Evolutionary conservation across 148 eudicot genomes (phyloP), one percentile per base, ranked within the genome.

Genomic region (Amaranthus hypochondriacus): DNA sequence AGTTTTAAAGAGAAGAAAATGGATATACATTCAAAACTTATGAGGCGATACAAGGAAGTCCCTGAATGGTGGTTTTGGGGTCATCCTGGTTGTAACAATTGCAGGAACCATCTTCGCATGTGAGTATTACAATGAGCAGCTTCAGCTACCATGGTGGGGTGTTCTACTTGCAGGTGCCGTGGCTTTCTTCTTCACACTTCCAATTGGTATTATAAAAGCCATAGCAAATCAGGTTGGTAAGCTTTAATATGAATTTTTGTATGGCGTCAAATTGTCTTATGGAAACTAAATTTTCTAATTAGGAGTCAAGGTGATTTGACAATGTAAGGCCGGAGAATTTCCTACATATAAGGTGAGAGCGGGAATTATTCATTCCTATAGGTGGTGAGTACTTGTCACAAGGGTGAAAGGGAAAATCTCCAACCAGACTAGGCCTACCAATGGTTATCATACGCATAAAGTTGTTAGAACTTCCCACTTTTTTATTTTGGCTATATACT

Each of bases 21-120:
- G 85, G 99, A 96, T 82, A 84, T 92, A 84, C 97, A 96, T 69
- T 83, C 96, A 18, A 92, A 81, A 71, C 89, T 96, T 4, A 96
- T 96, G 99, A 90, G 92, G 69, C 85, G 82, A 70, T 96, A 96
- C 63, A 87, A 56, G 53, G 89, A 96, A 87, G 96, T 81, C 13
- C 99, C 97, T 0, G 97, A 89, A 60, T 90, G 97, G 99, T 96
- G 99, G 99, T 96, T 96, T 77, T 92, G 96, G 96, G 99, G 81
- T 83, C 75, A 89, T 95, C n/a, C 86, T 96, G 21, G 81, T 84
- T 2, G 81, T 77, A 11, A 96, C 89, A 71, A 82, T 96, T 52
- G 84, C 78, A 21, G 81, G 77, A 44, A 87, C 99, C 48, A 79
- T 92, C 49, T 86, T 90, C 67, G 96, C 96, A 0, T 95, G 99